Conservation (phyloP, 1,284 basidiomycete species). For the Fomitopsis schrenkii region DNA sequence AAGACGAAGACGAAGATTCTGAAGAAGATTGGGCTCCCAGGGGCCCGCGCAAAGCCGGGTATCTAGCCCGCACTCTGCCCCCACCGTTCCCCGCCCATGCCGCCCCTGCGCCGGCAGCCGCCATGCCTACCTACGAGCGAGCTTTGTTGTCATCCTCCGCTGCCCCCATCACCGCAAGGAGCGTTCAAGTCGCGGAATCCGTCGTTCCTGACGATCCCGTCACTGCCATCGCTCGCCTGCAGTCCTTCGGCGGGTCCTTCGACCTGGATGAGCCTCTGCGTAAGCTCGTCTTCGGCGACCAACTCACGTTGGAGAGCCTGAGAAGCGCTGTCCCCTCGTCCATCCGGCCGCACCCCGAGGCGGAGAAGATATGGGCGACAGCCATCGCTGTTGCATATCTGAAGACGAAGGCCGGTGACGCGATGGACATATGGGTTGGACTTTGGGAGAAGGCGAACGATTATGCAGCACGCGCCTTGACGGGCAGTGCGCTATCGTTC, state of each 20-base stretch:
- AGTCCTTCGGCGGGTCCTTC: constrained; percentile 48
- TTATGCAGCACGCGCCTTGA: constrained; percentile 16
- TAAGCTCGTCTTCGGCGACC: constrained; percentile 24
- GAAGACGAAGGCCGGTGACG: constrained; percentile 24
- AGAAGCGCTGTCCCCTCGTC: background rate
- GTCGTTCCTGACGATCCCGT: constrained; percentile 12
- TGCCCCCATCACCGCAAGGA: background rate
- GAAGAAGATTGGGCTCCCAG: no score
- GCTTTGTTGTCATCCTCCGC: no score
- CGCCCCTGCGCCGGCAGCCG: background rate
- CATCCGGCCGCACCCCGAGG: constrained; percentile 15
- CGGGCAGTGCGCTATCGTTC: background rate
- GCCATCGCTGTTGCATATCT: constrained; percentile 38
- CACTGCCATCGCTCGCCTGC: constrained; percentile 33
- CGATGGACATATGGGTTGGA: constrained; percentile 33
- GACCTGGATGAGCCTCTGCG: constrained; percentile 23
- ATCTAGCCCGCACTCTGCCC: background rate
- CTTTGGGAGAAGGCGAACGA: constrained; percentile 34
- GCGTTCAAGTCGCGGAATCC: background rate
- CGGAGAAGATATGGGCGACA: constrained; percentile 36
- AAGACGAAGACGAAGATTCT: no score
- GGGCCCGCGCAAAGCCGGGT: no score
- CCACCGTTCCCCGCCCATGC: background rate
- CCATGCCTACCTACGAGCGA: no score
- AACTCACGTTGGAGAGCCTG: constrained; percentile 1